A percentile compares a stretch with the other conserved stretches of the same genome.
Conservation (phyloP, 163 green algal species). For the Volvox carteri region DNA sequence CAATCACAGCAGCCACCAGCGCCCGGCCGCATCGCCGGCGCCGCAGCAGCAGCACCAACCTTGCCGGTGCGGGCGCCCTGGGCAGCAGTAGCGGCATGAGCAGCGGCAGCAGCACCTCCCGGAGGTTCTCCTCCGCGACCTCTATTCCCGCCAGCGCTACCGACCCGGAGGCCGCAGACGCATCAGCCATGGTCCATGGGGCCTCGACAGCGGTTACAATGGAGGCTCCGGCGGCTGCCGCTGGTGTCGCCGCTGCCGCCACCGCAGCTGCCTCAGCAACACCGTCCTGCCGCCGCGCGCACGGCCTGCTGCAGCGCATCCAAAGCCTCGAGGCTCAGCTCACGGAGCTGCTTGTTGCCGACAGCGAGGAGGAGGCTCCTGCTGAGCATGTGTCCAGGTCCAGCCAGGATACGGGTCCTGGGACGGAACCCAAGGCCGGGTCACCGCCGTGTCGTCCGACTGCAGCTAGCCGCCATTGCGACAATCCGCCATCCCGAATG, state of each 20-base stretch:
- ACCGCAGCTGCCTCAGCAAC: neutral
- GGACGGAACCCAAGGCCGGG: too few species aligned
- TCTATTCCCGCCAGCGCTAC: neutral
- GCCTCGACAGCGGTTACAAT: too few species aligned
- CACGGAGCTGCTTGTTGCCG: neutral
- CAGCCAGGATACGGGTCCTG: too few species aligned
- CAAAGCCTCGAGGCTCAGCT: slow-evolving; percentile 7
- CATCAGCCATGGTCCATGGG: neutral
- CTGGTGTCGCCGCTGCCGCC: neutral
- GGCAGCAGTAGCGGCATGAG: neutral
- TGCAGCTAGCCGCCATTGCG: too few species aligned
- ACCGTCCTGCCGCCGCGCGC: neutral
- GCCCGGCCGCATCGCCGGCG: neutral
- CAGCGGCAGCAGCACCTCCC: slow-evolving; percentile 1
- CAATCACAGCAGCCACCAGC: neutral
- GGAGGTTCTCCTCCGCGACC: neutral
- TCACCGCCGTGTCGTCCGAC: too few species aligned
- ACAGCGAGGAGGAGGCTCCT: neutral
- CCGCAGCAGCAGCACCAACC: neutral
- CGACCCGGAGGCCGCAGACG: neutral
- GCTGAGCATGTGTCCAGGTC: too few species aligned
- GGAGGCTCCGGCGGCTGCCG: neutral
- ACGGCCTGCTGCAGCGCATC: neutral
- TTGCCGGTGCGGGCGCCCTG: neutral
- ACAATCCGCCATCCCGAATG: too few species aligned